Evolutionary conservation across 192 early-diverging fungal genomes (phyloP), one percentile per base, ranked within the genome.

Genomic region (Coemansia sp.): DNA sequence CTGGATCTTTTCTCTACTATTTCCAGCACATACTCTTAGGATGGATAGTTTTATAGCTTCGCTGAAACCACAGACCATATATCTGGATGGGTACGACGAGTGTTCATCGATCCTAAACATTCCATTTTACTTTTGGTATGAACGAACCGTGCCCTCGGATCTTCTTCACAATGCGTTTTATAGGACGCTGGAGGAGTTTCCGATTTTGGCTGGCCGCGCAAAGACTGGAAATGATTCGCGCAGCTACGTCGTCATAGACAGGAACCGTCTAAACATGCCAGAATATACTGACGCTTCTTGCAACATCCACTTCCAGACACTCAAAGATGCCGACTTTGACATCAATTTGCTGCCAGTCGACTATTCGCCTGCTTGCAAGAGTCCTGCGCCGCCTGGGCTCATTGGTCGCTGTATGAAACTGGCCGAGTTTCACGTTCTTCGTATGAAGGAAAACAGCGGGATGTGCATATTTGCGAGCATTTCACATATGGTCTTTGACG

Each of bases 231-330:
- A 41, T 8, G 26, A 63, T 15, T 57, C 65, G 0, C 45, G 60
- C 18, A 45, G 21, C 12, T n/a, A 52, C 6, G 24, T 76, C 9
- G 45, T 44, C 7, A 53, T 71, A 6, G 61, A 77, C 36, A 21
- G 24, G 36, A 16, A 44, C 41, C 33, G 71, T 24, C 34, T 77
- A 9, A 77, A 72, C 60, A 58, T 77, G 62, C 75, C 75, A 45
- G 62, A 65, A 44, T 77, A 64, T n/a, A 46, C 21, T 0, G 69
- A 68, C 62, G 60, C 75, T 4, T 18, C 36, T 1, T 65, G 66
- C 52, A n/a, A 57, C 4, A 24, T 64, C 7, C 64, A 71, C 33
- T 71, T 64, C 38, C 16, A 16, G 5, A 56, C 51, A 1, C 45
- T 77, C 1, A 35, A 68, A 38, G 55, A 20, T 6, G 43, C 60